Conservation (phyloP, 257 asterid species). For the Cinchona pubescens region DNA sequence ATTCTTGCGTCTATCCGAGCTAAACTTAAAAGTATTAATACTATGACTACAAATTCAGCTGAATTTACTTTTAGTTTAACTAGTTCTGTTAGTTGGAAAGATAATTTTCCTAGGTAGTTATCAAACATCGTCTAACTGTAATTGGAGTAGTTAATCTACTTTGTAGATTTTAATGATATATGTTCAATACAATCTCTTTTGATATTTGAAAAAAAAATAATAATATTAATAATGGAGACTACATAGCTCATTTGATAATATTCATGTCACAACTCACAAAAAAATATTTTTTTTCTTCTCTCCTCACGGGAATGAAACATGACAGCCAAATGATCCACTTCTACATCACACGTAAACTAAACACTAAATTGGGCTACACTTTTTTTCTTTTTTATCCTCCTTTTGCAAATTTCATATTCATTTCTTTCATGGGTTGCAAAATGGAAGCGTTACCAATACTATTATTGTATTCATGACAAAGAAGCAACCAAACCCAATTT, state of each 20-base stretch:
- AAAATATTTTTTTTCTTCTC: conserved; percentile 25
- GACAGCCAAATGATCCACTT: conserved; percentile 51
- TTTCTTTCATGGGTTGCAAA: conserved; percentile 12
- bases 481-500: conserved; percentile 16
- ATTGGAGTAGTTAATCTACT: too few relatives aligned
- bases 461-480: conserved; percentile 17
- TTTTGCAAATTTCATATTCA: neutral
- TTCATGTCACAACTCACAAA: neutral
- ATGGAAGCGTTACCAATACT: conserved; percentile 5
- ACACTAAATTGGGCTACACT: neutral
- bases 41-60: too few relatives aligned
- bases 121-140: too few relatives aligned
- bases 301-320: conserved; percentile 55
- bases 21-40: too few relatives aligned
- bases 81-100: too few relatives aligned
- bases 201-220: too few relatives aligned
- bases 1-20: too few relatives aligned
- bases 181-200: too few relatives aligned
- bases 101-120: too few relatives aligned
- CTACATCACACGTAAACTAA: conserved; percentile 6
- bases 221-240: too few relatives aligned
- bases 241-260: conserved; percentile 7
- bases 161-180: too few relatives aligned
- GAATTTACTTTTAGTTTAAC: too few relatives aligned
- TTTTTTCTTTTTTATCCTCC: neutral